Base-by-base conservation (phyloP, 805 yeast genomes). In the Schwanniomyces occidentalis region DNA sequence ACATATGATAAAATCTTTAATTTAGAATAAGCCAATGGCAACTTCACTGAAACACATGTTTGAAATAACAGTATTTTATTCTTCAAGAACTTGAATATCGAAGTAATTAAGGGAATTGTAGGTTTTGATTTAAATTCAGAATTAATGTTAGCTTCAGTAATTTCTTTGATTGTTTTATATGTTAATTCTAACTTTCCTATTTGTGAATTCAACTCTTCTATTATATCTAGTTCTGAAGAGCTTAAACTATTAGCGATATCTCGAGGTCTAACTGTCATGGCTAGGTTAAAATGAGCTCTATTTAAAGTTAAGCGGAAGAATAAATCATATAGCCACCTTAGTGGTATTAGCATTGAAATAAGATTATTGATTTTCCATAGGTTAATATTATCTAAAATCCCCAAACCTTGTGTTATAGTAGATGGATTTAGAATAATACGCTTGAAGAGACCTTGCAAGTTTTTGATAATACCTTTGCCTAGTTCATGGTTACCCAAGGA, bases 401-500 rank as follows among this genome's bases (percentile, higher is more conserved):
- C 38, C n/a, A 41, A 30, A 9, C 22, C 31, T 14, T 31, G 28
- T 5, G 25, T 7, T 4, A 32, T 23, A 20, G 31, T 19, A 8
- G 13, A 12, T 8, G 45, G 45, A 14, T 27, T 23, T 19, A 6
- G 23, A 13, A 28, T 10, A 15, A 28, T 9, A 17, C 24, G 8
- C 17, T 8, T 18, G 7, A 33, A 4, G 9, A 37, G 17, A 10
- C 13, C 8, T 9, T 24, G 30, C 10, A 40, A 1, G 30, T 56
- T 55, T 6, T 23, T 13, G 21, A 37, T 24, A 10, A 65, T 15
- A 8, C 42, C 34, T 20, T 46, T 37, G 6, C 52, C 38, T 24
- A 68, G 46, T 17, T 51, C 46, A 40, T 67, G 70, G 39, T 56
- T 48, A 4, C 71, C 71, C 37, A 65, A 43, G 7, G 68, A 57